Percentiles rank a stretch among this genome's conserved stretches.
These are phyloP conservation scores for Aureobasidium sp. DNA, from an alignment of 2,329 filamentous ascomycete genomes.

Conservation along the genomic window DNA sequence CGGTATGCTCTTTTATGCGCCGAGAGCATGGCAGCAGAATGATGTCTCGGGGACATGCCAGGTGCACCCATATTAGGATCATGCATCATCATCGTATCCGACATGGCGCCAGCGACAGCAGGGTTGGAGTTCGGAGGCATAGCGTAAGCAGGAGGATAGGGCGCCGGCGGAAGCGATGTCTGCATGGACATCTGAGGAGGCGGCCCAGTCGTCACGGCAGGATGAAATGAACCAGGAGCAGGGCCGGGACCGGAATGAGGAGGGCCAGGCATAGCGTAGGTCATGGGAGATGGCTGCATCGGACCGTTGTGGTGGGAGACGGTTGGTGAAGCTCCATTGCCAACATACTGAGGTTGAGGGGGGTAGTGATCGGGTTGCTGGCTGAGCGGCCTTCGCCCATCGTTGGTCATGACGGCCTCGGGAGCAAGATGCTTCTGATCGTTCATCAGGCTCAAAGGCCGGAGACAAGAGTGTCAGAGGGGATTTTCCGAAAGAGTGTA, in stretches of 20 bases:
- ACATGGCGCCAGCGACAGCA: neutral
- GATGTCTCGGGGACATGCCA: slow-evolving; percentile 34
- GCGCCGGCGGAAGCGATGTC: slow-evolving; percentile 6
- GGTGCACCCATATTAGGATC: slow-evolving; percentile 15
- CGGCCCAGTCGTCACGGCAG: neutral
- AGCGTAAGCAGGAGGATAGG: slow-evolving; percentile 10
- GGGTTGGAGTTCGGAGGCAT: slow-evolving; percentile 4
- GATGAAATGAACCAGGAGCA: neutral
- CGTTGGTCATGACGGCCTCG: slow-evolving; percentile 11
- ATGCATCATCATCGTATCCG: slow-evolving; percentile 14
- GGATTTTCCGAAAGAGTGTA: neutral
- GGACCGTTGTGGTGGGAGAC: slow-evolving; percentile 8
- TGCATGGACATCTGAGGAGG: slow-evolving; percentile 2
- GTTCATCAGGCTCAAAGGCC: neutral
- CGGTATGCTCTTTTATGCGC: slow-evolving; percentile 90
- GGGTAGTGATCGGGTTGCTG: slow-evolving; percentile 13
- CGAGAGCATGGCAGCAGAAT: slow-evolving; percentile 48
- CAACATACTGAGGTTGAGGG: slow-evolving; percentile 7
- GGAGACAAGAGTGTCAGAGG: neutral
- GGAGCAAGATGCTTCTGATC: slow-evolving; percentile 7
- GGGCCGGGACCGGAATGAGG: neutral
- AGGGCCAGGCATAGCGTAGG: slow-evolving; percentile 7
- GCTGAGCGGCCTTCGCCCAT: neutral
- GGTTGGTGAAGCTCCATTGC: slow-evolving; percentile 8
- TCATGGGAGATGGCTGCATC: slow-evolving; percentile 11